These are phyloP conservation scores for Lentinus polychrous DNA, from an alignment of 1,284 basidiomycete genomes.

Conservation along the genomic window DNA sequence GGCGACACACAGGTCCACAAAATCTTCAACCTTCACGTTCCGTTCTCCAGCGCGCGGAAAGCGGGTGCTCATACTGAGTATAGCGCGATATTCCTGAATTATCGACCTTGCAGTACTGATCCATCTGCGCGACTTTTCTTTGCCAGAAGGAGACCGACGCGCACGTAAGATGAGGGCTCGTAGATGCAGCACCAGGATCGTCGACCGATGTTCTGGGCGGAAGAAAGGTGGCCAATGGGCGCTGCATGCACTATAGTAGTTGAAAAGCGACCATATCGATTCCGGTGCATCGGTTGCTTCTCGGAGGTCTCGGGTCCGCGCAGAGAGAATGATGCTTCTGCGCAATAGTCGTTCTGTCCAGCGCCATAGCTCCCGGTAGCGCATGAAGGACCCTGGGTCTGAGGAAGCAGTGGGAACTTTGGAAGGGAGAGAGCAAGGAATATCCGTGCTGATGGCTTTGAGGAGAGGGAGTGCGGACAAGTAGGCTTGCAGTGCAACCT, in stretches of 20 bases:
- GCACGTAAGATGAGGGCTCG: constrained; percentile 59
- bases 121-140: constrained; percentile 47
- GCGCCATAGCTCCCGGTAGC: constrained; percentile 70
- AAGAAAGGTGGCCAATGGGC: constrained; percentile 72
- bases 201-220: constrained; percentile 64
- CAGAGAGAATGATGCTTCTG: constrained; percentile 53
- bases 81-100: constrained; percentile 60
- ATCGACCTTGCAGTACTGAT: constrained; percentile 55
- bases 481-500: constrained; percentile 48
- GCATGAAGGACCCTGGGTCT: constrained; percentile 45
- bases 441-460: constrained; percentile 39
- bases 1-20: constrained; percentile 77
- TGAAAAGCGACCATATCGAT: constrained; percentile 51
- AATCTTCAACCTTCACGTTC: constrained; percentile 77
- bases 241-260: constrained; percentile 56
- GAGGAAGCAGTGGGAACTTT: constrained; percentile 30
- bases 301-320: constrained; percentile 37
- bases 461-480: constrained; percentile 49
- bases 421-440: constrained; percentile 33
- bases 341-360: constrained; percentile 73
- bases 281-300: constrained; percentile 28
- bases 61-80: constrained; percentile 58
- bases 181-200: constrained; percentile 63
- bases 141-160: constrained; percentile 17
- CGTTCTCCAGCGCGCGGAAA: constrained; percentile 85